A percentile compares a stretch with the other conserved stretches of the same genome.
Conservation (phyloP, 2,329 filamentous ascomycete genomes). For the Xylaria sp. region DNA sequence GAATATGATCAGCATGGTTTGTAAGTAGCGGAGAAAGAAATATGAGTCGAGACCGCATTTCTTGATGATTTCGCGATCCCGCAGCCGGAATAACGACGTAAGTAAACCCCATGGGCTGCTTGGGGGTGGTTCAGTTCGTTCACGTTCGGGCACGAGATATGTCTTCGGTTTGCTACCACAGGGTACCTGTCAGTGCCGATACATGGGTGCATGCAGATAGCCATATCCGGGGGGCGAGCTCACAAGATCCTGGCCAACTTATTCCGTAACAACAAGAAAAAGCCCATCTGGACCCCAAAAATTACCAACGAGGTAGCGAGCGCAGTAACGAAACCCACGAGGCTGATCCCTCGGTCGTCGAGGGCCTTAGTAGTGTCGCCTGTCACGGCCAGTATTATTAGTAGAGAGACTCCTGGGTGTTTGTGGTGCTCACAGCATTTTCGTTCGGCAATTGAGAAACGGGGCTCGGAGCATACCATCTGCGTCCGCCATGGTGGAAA, state of each 20-base stretch:
- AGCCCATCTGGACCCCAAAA: slow-evolving; percentile 70
- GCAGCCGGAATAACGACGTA: slow-evolving; percentile 71
- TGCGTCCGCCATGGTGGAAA: slow-evolving; percentile 29
- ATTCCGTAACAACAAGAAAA: slow-evolving; percentile 81
- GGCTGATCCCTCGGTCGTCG: slow-evolving; percentile 54
- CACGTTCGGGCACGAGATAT: slow-evolving; percentile 84
- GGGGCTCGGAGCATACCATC: slow-evolving; percentile 28
- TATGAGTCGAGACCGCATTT: slow-evolving; percentile 97
- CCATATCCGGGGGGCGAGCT: slow-evolving; percentile 46
- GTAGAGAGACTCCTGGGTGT: background rate
- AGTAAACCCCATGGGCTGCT: slow-evolving; percentile 62
- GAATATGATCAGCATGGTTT: slow-evolving; percentile 90
- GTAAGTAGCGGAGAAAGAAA: slow-evolving; percentile 82
- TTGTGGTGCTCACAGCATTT: background rate
- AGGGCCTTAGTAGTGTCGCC: slow-evolving; percentile 42
- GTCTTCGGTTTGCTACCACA: slow-evolving; percentile 77
- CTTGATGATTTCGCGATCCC: slow-evolving; percentile 85
- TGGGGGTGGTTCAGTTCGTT: slow-evolving; percentile 81
- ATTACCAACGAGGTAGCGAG: slow-evolving; percentile 69
- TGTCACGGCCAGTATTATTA: slow-evolving; percentile 21
- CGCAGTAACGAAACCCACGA: slow-evolving; percentile 71
- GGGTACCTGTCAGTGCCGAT: slow-evolving; percentile 31
- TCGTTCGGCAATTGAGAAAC: background rate
- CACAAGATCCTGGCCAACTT: slow-evolving; percentile 87
- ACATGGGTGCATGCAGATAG: slow-evolving; percentile 3